These are phyloP conservation scores for Colletotrichum costaricense DNA, from an alignment of 2,329 filamentous ascomycete genomes.

Conservation along the genomic window DNA sequence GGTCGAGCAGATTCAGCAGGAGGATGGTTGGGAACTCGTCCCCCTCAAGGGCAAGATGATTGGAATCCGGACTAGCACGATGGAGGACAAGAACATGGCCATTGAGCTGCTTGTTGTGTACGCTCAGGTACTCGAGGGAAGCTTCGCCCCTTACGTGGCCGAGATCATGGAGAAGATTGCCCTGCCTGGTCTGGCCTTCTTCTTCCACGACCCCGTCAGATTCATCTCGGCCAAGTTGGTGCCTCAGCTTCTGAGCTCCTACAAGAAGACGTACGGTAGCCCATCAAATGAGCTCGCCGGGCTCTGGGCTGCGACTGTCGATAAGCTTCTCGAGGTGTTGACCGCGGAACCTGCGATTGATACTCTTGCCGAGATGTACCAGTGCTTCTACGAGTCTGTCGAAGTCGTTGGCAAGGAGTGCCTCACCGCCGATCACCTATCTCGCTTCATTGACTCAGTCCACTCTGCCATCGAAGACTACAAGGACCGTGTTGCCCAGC, in stretches of 20 bases:
- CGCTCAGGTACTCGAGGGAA: conserved; percentile 91
- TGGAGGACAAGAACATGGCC: conserved; percentile 99
- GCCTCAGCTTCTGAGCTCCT: conserved; percentile 90
- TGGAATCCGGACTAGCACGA: conserved; percentile 94
- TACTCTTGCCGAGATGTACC: conserved; percentile 98
- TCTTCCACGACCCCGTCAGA: conserved; percentile 98
- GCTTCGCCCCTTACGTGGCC: conserved; percentile 90
- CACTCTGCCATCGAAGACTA: conserved; percentile 92
- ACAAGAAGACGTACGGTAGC: conserved; percentile 89
- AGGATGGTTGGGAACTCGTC: conserved; percentile 97
- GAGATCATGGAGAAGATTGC: conserved; percentile 98
- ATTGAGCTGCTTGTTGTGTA: conserved; percentile 98
- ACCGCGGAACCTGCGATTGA: conserved; percentile 95
- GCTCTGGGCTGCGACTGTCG: conserved; percentile 87
- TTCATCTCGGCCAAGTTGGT: conserved; percentile 96
- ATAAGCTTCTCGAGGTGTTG: conserved; percentile 92
- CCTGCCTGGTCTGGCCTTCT: conserved; percentile 92
- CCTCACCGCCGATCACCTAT: conserved; percentile 82
- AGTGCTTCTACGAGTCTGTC: conserved; percentile 98
- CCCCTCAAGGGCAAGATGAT: conserved; percentile 98
- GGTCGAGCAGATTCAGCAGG: conserved; percentile 90
- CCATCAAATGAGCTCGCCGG: conserved; percentile 82
- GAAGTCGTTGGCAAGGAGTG: conserved; percentile 92
- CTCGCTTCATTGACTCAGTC: conserved; percentile 86
- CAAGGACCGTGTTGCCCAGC: conserved; percentile 84